Evolutionary conservation across 768 basidiomycete species (phyloP).

Genomic region (Boletus sensibilis): DNA sequence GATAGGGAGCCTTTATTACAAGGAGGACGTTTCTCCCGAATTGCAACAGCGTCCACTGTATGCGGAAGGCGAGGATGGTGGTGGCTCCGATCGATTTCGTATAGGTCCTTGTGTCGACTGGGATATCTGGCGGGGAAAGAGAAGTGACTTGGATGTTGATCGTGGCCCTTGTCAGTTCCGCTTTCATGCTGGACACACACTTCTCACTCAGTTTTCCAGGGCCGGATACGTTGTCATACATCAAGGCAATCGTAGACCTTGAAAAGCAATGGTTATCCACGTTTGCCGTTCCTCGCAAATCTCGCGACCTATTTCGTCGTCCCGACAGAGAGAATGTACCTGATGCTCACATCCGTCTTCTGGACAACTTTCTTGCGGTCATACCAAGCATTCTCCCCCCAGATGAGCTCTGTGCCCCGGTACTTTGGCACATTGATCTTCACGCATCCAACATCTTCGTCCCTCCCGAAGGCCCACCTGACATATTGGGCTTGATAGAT

Average conservation of each 20-base stretch:
- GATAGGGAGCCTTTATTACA: slow-evolving; percentile 39
- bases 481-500: slow-evolving; percentile 14
- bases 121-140: slow-evolving; percentile 31
- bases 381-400: background rate
- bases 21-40: slow-evolving; percentile 23
- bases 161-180: slow-evolving; percentile 35
- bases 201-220: background rate
- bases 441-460: slow-evolving; percentile 16
- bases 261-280: slow-evolving; percentile 1
- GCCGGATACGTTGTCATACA: background rate
- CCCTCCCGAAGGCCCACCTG: background rate
- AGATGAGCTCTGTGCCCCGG: slow-evolving; percentile 4
- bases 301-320: background rate
- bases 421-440: slow-evolving; percentile 18
- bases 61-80: slow-evolving; percentile 32
- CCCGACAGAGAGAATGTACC: background rate
- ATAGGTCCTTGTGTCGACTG: slow-evolving; percentile 7
- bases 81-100: slow-evolving; percentile 21
- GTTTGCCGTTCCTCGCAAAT: background rate
- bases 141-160: slow-evolving; percentile 25
- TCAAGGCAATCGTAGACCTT: slow-evolving; percentile 1
- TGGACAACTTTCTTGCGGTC: slow-evolving; percentile 10
- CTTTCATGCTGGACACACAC: background rate
- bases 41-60: slow-evolving; percentile 11
- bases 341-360: slow-evolving; percentile 7